Percentiles rank a stretch among this genome's conserved stretches.
phyloP scores from a whole-genome alignment of 2,329 filamentous ascomycete genomes.

The Neofusicoccum cordaticola region DNA sequence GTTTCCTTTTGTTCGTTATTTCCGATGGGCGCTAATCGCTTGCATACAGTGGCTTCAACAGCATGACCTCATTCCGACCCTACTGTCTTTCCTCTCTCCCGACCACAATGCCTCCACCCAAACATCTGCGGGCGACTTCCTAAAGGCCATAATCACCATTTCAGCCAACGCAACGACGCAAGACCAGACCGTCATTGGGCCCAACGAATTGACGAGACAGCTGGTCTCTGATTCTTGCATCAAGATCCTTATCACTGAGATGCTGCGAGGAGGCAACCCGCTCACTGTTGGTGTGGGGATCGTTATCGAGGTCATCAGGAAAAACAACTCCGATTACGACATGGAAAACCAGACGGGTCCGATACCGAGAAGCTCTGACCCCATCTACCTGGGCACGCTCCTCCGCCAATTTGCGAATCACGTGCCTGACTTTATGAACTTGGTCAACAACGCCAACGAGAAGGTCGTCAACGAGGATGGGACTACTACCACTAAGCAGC shows the following conservation, averaged over 20 bases:
- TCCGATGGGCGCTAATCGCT: neutral
- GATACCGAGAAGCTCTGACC: slow-evolving; percentile 80
- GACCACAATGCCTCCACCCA: slow-evolving; percentile 87
- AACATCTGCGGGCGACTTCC: slow-evolving; percentile 93
- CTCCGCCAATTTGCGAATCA: slow-evolving; percentile 85
- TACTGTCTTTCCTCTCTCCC: slow-evolving; percentile 82
- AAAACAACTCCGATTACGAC: slow-evolving; percentile 99
- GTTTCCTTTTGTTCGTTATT: slow-evolving; percentile 29
- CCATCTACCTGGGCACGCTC: slow-evolving; percentile 90
- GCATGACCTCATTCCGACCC: slow-evolving; percentile 79
- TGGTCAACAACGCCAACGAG: slow-evolving; percentile 73
- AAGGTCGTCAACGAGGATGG: slow-evolving; percentile 56
- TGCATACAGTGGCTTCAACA: slow-evolving; percentile 77
- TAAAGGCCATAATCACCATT: slow-evolving; percentile 98
- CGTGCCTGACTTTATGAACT: slow-evolving; percentile 88
- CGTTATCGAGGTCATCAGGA: slow-evolving; percentile 96
- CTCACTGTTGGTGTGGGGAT: slow-evolving; percentile 95
- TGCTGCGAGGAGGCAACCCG: slow-evolving; percentile 91
- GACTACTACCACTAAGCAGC: slow-evolving; percentile 63
- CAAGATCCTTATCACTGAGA: slow-evolving; percentile 79
- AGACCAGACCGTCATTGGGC: slow-evolving; percentile 97
- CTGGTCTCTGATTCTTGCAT: slow-evolving; percentile 85
- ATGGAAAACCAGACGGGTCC: slow-evolving; percentile 82
- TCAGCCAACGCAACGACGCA: slow-evolving; percentile 97
- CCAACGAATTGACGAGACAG: slow-evolving; percentile 93